phyloP scores from a whole-genome alignment of 306 rosid genomes.

The Ammopiptanthus mongolicus region DNA sequence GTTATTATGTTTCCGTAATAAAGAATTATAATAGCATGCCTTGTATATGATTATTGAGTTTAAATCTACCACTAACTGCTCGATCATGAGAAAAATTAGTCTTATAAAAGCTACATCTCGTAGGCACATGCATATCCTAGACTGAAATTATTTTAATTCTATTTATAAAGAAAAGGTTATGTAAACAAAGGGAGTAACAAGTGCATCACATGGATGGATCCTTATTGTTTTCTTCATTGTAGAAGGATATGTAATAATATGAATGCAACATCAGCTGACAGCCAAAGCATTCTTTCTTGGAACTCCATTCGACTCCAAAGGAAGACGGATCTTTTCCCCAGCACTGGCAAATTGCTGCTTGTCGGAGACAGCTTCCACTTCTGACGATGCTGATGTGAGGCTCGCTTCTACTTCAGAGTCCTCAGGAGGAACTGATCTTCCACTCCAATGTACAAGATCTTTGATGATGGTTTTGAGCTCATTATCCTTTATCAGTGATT shows the following conservation, averaged over 20 bases:
- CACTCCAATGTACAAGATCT: constrained; percentile 54
- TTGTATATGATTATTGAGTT: too few species aligned
- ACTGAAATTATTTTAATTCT: background rate
- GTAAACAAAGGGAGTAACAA: constrained; percentile 5
- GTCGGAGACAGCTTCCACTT: constrained; percentile 22
- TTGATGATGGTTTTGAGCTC: constrained; percentile 59
- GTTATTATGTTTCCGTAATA: too few species aligned
- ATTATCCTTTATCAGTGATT: constrained; percentile 62
- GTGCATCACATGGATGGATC: background rate
- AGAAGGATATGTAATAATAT: background rate
- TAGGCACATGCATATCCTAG: background rate
- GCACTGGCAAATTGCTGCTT: constrained; percentile 25
- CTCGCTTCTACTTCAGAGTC: constrained; percentile 29
- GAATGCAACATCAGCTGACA: constrained; percentile 22
- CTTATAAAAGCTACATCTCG: background rate
- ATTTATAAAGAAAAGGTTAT: background rate
- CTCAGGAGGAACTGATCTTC: constrained; percentile 65
- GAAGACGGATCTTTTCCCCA: constrained; percentile 21
- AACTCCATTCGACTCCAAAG: constrained; percentile 26
- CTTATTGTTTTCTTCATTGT: constrained; percentile 13
- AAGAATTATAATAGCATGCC: too few species aligned
- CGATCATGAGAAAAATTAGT: too few species aligned
- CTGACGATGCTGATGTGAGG: background rate
- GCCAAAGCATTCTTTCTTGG: constrained; percentile 32
- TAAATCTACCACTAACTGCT: too few species aligned